A percentile compares a stretch with the other conserved stretches of the same genome.
Conservation (phyloP, 495 filamentous ascomycete species). For the Clohesyomyces aquaticus region DNA sequence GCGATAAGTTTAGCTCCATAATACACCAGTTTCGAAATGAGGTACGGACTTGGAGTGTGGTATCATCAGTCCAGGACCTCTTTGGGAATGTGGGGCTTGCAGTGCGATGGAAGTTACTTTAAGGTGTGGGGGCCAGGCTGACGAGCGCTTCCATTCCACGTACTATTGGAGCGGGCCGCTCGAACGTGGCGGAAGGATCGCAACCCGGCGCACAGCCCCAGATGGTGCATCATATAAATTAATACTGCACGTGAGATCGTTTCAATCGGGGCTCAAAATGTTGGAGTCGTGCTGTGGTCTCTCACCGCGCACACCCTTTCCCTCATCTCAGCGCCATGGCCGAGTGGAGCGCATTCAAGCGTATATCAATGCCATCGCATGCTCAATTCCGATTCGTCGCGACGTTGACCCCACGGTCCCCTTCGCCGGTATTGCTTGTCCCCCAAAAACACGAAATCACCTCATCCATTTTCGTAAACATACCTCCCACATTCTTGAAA, state of each 20-base stretch:
- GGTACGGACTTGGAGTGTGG: neutral
- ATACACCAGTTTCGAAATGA: neutral
- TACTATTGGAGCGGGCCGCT: neutral
- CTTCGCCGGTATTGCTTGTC: no score
- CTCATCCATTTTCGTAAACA: conserved; percentile 3
- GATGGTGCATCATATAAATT: neutral
- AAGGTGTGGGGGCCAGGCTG: neutral
- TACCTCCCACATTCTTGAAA: neutral
- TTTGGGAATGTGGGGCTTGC: neutral
- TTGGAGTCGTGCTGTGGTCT: no score
- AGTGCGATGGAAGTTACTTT: neutral
- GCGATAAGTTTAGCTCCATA: neutral
- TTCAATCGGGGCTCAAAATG: no score
- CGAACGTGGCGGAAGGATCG: neutral
- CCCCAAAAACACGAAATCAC: no score
- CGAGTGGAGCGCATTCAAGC: no score
- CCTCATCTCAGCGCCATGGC: no score
- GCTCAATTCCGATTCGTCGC: no score
- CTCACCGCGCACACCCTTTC: no score
- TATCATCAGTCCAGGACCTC: no score
- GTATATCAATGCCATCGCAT: no score
- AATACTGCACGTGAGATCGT: neutral
- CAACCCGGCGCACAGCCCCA: neutral
- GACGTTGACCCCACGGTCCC: no score
- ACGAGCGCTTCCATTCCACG: neutral